These are phyloP conservation scores for Ophiostoma montium DNA, from an alignment of 2,329 filamentous ascomycete species.

Conservation along the genomic window DNA sequence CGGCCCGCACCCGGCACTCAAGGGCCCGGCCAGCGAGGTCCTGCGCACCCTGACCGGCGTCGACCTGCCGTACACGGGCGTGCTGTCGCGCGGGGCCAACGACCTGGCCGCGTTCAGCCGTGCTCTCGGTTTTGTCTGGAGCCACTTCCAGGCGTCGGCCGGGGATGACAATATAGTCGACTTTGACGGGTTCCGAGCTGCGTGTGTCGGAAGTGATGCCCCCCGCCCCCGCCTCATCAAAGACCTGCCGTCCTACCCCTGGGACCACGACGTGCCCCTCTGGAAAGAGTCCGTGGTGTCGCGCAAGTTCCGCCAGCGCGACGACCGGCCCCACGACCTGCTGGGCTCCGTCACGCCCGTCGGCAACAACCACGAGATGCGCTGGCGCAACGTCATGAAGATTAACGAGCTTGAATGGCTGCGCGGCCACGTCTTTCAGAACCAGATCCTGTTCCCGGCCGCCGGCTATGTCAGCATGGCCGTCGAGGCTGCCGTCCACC, in stretches of 20 bases:
- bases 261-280: slow-evolving; percentile 13
- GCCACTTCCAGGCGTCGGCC: slow-evolving; percentile 7
- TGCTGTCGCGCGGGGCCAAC: slow-evolving; percentile 8
- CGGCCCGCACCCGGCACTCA: slow-evolving; percentile 18
- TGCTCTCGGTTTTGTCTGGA: slow-evolving; percentile 9
- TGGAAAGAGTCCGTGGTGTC: slow-evolving; percentile 14
- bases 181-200: slow-evolving; percentile 10
- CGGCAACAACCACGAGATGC: slow-evolving; percentile 22
- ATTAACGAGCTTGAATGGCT: slow-evolving; percentile 30
- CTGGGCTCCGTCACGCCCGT: slow-evolving; percentile 21
- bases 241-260: slow-evolving; percentile 12
- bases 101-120: slow-evolving; percentile 7
- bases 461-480: slow-evolving; percentile 29
- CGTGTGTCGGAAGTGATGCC: slow-evolving; percentile 4
- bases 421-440: slow-evolving; percentile 33
- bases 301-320: slow-evolving; percentile 20
- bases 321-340: slow-evolving; percentile 18
- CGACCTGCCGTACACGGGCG: slow-evolving; percentile 7
- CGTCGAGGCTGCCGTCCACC: slow-evolving; percentile 20
- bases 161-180: slow-evolving; percentile 5
- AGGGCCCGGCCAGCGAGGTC: slow-evolving; percentile 12
- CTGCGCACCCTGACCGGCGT: slow-evolving; percentile 15
- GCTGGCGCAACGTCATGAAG: slow-evolving; percentile 25
- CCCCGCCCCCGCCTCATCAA: slow-evolving; percentile 6
- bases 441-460: slow-evolving; percentile 31